Percentiles rank a stretch among this genome's conserved stretches.
phyloP scores from a whole-genome alignment of 2,329 filamentous ascomycete species.

The Aspergillus hiratsukae region DNA sequence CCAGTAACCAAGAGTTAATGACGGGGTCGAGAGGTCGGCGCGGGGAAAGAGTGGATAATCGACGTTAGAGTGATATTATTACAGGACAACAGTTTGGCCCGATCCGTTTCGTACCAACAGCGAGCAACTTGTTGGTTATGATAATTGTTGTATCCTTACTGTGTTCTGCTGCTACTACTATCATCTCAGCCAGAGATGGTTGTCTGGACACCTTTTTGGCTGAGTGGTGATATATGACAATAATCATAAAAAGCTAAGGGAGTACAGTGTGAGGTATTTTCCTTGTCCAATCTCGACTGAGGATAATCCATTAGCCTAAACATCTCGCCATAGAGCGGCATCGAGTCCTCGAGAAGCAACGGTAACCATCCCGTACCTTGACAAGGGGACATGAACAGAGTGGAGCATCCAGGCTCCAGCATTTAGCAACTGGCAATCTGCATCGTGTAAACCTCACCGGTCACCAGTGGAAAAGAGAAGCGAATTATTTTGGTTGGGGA shows the following conservation, averaged over 20 bases:
- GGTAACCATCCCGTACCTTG: slow-evolving; percentile 7
- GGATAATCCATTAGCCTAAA: not conserved
- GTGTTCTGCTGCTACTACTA: too few species aligned
- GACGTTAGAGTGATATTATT: not conserved
- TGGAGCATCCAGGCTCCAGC: slow-evolving; percentile 6
- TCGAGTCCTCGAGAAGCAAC: not conserved
- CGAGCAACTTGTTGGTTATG: not conserved
- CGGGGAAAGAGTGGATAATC: not conserved
- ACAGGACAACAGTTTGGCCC: not conserved
- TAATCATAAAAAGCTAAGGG: not conserved
- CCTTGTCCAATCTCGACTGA: not conserved
- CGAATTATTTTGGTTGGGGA: slow-evolving; percentile 4
- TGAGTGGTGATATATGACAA: too few species aligned
- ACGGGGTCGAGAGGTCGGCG: not conserved
- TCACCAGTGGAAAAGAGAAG: not conserved
- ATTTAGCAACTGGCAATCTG: not conserved
- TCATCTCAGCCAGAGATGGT: too few species aligned
- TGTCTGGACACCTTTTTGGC: too few species aligned
- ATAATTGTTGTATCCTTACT: too few species aligned
- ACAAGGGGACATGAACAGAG: slow-evolving; percentile 7
- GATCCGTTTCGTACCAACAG: not conserved
- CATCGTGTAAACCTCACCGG: not conserved
- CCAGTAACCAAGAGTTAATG: not conserved
- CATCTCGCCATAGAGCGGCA: not conserved
- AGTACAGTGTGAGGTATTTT: not conserved